Base-by-base conservation (phyloP, 23 red algal genomes). In the Gracilaria domingensis region DNA sequence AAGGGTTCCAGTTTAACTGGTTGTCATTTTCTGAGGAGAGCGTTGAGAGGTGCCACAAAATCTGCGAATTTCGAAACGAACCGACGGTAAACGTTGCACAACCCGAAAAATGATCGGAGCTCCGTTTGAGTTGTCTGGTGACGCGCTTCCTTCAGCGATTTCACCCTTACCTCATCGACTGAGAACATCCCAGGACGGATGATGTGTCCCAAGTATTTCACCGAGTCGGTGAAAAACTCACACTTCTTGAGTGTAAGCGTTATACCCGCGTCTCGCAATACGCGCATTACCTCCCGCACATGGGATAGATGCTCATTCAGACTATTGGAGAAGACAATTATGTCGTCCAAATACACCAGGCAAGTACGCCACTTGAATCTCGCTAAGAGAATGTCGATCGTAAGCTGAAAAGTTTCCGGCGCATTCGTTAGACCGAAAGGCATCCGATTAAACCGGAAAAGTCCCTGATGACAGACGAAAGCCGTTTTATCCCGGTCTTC, bases 361-460 rank as follows among this genome's bases (percentile, higher is more conserved):
- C 67, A 75, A 39, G 39, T 2, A 30, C 51, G 32, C 84, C 65
- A 81, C 86, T 80, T 90, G 38, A 61, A 45, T 37, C 74, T 37
- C 38, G 74, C 35, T 62, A 90, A 9, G 13, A 90, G 32, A 38
- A 81, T 56, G 42, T 81, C 86, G 23, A 81, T 35, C 6, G 86
- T n/a, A 33, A 45, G 86, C 40, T 90, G 44, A 33, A 90, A 88
- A 5, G 85, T 79, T 20, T 73, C 85, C 4, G 85, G 85, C 17
- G 85, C 85, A 47, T 88, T 88, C 18, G 40, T 62, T 34, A 88
- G 28, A n/a, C 85, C 85, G 66, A 87, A 87, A 7, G 83, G 83
- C 50, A 88, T 45, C 33, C 69, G 50, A 45, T 16, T 38, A 30
- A 56, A 88, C 47, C 47, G 66, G 0, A 9, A 88, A 39, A 18